Base-by-base conservation (phyloP, 257 asterid species). In the Fraxinus quadrangulata region DNA sequence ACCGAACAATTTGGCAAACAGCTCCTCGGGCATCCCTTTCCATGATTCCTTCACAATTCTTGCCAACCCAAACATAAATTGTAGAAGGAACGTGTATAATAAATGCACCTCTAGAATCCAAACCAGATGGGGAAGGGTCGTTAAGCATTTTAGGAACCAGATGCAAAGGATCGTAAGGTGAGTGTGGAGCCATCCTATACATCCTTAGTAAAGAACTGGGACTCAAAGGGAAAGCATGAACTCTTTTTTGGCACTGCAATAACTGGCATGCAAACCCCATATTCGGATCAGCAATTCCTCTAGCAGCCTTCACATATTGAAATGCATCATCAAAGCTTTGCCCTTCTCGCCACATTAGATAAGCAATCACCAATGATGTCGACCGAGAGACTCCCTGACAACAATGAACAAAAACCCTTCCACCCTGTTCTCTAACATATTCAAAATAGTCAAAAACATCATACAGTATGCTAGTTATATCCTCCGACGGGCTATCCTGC, bases 381-480 rank as follows among this genome's bases (percentile, higher is more conserved):
- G 99, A 95, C 42, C 99, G 84, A 68, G 99, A 95, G 66, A 95
- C 97, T 16, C 99, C 99, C 71, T 91, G 96, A 79, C 94, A 91
- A 79, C 98, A 95, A 71, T 95, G 99, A 37, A 95, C 89, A 76
- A 85, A 87, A 74, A 87, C 87, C 66, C 84, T 80, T 33, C 89
- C 89, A 67, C 80, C 80, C 70, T 78, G 89, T 78, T 81, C 88
- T 71, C 87, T 80, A 70, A 87, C 91, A 78, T 87, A 85, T 81
- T 87, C 91, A 71, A 87, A 87, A 83, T 85, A 85, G 75, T 85
- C 91, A 78, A 87, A 87, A 70, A 85, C 91, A 80, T 87, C 91
- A 82, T 87, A 87, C 4, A 87, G 81, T 68, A 87, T 87, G 80
- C 91, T 85, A 31, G 91, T 87, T 51, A 87, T 87, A 82, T 87